Base-by-base conservation (phyloP, 2,329 filamentous ascomycete genomes). In the Keithomyces neogunnii region DNA sequence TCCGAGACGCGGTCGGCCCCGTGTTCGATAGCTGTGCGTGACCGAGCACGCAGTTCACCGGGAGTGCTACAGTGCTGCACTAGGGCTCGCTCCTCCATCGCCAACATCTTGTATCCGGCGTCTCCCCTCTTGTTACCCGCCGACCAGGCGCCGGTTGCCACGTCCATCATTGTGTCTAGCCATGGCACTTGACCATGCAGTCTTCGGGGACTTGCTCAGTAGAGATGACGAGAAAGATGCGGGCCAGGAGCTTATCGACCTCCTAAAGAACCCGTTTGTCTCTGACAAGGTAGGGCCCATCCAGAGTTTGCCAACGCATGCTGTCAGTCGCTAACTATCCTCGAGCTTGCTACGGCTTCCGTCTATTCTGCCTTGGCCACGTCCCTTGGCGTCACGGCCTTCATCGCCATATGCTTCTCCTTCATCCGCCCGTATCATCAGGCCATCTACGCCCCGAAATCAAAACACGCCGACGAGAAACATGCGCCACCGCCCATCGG, bases 381-480 rank as follows among this genome's bases (percentile, higher is more conserved):
- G 28, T 95, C 92, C 3, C 65, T 96, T 44, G 86, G 82, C 51
- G 74, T 93, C 63, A 89, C 89, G 7, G 62, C 79, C 56, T 75
- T 84, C 59, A 84, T 96, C 59, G 84, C 89, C 55, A 66, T 95
- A 53, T 71, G 84, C 57, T 99, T 97, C 76, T 96, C 89, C 56
- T 74, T 96, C 60, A 76, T 97, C 51, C 88, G 93, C 54, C 93
- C 93, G 4, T 90, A 91, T 69, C 92, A 97, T 68, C 86, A 85
- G 51, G 81, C 92, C 59, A 89, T 99, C 46, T 99, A 99, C 70
- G 91, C 93, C 3, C 93, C 93, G 40, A 92, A 95, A 66, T 76
- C 95, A 47, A 95, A 95, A 66, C 86, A 96, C 74, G 87, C 89
- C 65, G 92, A 97, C 66, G 84, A 89, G 59, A 89, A 86, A 68